A percentile compares a stretch with the other conserved stretches of the same genome.
These are phyloP conservation scores for Leptographium galeiforme DNA, from an alignment of 2,329 filamentous ascomycete genomes.

Conservation along the genomic window DNA sequence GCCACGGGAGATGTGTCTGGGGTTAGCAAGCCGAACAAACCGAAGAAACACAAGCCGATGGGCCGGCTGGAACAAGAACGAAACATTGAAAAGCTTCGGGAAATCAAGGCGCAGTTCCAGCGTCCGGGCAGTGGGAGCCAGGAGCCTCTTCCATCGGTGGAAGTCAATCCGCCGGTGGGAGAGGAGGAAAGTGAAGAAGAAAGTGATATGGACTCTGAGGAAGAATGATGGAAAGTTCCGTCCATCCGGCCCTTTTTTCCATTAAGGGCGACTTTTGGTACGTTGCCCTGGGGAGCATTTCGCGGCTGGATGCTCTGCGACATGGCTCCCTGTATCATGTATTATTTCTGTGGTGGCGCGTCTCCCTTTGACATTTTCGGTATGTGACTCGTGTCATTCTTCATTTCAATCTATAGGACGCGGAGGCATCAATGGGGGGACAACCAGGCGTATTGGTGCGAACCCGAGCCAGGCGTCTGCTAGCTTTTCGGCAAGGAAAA, in stretches of 20 bases:
- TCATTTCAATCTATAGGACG: not conserved
- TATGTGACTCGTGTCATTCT: not conserved
- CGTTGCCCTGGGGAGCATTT: too few relatives aligned
- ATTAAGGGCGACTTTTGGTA: not conserved
- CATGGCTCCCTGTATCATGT: not conserved
- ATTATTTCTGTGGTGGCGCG: not conserved
- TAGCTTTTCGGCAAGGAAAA: not conserved
- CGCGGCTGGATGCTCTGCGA: too few relatives aligned
- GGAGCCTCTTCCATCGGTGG: slow-evolving; percentile 26
- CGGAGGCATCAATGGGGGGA: not conserved
- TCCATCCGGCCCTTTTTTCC: not conserved
- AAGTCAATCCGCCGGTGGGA: slow-evolving; percentile 18
- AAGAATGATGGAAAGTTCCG: slow-evolving; percentile 16
- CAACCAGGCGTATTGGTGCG: not conserved
- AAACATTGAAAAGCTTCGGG: slow-evolving; percentile 49
- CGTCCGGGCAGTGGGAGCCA: slow-evolving; percentile 33
- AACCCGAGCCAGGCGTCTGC: slow-evolving; percentile 1
- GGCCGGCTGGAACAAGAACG: slow-evolving; percentile 57
- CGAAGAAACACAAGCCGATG: slow-evolving; percentile 68
- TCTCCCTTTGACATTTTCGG: not conserved
- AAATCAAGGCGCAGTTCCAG: slow-evolving; percentile 39
- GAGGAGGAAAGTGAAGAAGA: slow-evolving; percentile 35
- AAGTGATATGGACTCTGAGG: slow-evolving; percentile 32
- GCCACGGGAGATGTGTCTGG: slow-evolving; percentile 13
- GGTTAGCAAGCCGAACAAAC: slow-evolving; percentile 29